A percentile compares a stretch with the other conserved stretches of the same genome.
phyloP scores from a whole-genome alignment of 164 flowering plant genomes.

The Dillenia suffruticosa region DNA sequence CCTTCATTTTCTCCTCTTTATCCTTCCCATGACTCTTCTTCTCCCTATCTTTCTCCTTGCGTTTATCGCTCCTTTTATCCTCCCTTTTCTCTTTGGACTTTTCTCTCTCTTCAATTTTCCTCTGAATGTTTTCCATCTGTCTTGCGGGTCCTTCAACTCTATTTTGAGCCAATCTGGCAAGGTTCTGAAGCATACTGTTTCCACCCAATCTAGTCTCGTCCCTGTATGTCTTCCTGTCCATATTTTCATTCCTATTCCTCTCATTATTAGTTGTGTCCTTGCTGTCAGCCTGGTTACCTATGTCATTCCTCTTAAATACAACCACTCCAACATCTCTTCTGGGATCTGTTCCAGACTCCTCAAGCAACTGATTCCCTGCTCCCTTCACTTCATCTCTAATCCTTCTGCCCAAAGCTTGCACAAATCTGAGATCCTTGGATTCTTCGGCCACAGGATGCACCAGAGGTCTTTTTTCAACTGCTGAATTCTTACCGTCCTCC shows the following conservation, averaged over 20 bases:
- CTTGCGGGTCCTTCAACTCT: slow-evolving; percentile 27
- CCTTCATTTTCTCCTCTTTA: slow-evolving; percentile 41
- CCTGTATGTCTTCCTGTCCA: slow-evolving; percentile 19
- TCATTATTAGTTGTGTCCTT: slow-evolving; percentile 29
- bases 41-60: slow-evolving; percentile 26
- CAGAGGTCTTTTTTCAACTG: slow-evolving; percentile 9
- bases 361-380: slow-evolving; percentile 26
- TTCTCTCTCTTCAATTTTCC: slow-evolving; percentile 22
- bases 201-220: slow-evolving; percentile 19
- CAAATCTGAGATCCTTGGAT: slow-evolving; percentile 32
- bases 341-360: slow-evolving; percentile 25
- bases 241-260: slow-evolving; percentile 26
- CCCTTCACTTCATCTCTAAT: slow-evolving; percentile 42
- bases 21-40: slow-evolving; percentile 35
- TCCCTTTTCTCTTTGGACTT: slow-evolving; percentile 25
- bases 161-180: slow-evolving; percentile 18
- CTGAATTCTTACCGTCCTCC: slow-evolving; percentile 8
- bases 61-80: slow-evolving; percentile 26
- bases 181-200: slow-evolving; percentile 19
- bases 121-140: slow-evolving; percentile 27
- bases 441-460: slow-evolving; percentile 20
- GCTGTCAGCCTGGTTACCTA: slow-evolving; percentile 15
- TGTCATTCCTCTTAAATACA: slow-evolving; percentile 23
- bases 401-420: slow-evolving; percentile 45
- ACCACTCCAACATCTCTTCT: slow-evolving; percentile 31